Base-by-base conservation (phyloP, 495 filamentous ascomycete species). In the Penicillium psychrofluorescens region DNA sequence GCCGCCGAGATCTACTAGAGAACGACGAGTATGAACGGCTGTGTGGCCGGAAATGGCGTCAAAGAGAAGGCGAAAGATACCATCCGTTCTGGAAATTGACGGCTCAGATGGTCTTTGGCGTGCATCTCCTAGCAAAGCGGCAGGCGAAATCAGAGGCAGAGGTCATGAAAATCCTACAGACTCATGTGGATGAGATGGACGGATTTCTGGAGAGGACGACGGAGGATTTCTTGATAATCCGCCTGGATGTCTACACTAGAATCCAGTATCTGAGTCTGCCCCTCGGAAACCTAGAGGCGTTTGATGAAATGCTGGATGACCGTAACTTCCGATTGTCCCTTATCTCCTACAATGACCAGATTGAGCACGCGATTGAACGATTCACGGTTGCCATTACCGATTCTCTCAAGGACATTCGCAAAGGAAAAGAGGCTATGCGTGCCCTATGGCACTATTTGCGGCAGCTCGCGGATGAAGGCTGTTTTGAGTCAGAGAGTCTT, bases 141-240 rank as follows among this genome's bases (percentile, higher is more conserved):
- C 77, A 94, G 49, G 91, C 92, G 12, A 95, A 88, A 63, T 90
- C 86, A 45, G 84, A 96, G 34, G 73, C 78, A 12, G 81, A 90
- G 48, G 91, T 96, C 11, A 80, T 95, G 51, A 81, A 78, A 36
- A 97, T 97, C 38, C 77, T 98, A 36, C 88, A 95, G 58, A 79
- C 74, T 13, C 92, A 98, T 63, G 90, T 98, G 36, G 82, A 95
- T 58, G 94, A 96, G 58, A 74, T 97, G 31, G 92, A 98, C 61
- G 80, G 83, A 45, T 96, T 95, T 60, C 64, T 96, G 10, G 86
- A 92, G 53, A 77, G 80, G 30, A 89, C 88, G 0, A 77, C 84
- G 9, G 88, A 92, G 45, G 91, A 96, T 61, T 85, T 97, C 40
- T 77, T 84, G 27, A 66, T 90, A n/a, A 88, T 90, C 6, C 81